Base-by-base conservation (phyloP, 768 basidiomycete genomes). In the Trametes cinnabarina region DNA sequence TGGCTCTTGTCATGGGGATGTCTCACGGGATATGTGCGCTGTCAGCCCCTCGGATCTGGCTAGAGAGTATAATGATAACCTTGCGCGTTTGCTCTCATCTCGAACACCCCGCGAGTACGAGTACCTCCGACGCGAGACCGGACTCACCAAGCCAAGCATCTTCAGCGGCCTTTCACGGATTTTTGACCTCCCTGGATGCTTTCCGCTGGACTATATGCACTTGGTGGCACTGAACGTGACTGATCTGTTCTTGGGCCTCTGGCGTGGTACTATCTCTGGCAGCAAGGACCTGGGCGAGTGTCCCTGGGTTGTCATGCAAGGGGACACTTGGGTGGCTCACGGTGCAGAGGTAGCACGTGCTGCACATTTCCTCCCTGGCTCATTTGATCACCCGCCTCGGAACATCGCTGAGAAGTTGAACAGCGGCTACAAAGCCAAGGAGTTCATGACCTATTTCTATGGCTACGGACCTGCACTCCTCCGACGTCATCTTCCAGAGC, bases 351-450 rank as follows among this genome's bases (percentile, higher is more conserved):
- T 79, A 15, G 74, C 68, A 0, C 58, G 42, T 6, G 37, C 37
- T 14, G 37, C 37, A 12, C 14, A 15, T n/a, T 19, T 59, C 47
- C 58, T 78, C 17, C 76, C 76, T 23, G 67, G 69, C 2, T 77
- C 71, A 0, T 78, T 76, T 64, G 73, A 77, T 58, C 67, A 70
- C 1, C 71, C 76, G 9, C 79, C 76, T 6, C 69, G 74, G 0
- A 76, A 80, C 55, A 66, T 66, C 20, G 74, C 76, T 0, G 64
- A 72, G 40, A 79, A 79, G 54, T 69, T 79, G 48, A 62, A 69
- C 5, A 68, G 64, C 34, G 65, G 71, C 0, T 73, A 71, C 63
- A 73, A 73, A 37, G 69, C 70, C 3, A 64, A 61, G 50, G 70
- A 72, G 37, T 68, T 48, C 39, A 60, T 63, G 1, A 40, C 51